Evolutionary conservation across 139 green algal species (phyloP), one percentile per base, ranked within the genome.

Genomic region (Eudorina sp.): DNA sequence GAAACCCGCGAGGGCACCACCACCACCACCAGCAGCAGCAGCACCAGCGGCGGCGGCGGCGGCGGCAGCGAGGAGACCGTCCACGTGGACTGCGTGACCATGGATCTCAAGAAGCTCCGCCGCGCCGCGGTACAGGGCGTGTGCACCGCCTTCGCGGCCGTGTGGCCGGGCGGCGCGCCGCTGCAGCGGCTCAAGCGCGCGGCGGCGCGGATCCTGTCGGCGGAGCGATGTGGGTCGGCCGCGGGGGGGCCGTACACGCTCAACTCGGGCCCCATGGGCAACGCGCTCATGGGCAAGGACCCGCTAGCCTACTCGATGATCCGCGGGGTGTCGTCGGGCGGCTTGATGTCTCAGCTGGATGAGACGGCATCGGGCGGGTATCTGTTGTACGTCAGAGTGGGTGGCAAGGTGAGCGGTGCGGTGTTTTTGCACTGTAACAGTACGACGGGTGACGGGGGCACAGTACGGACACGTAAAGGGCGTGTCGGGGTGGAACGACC

Each of bases 21-120:
- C 62, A 16, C 38, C 11, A 38, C 36, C 62, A 31, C 13, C 31
- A 34, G 2, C 62, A 72, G 2, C n/a, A n/a, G 29, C 14, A 8
- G 25, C 36, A 29, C 36, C 36, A 29, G 2, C 38, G 51, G 3
- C 36, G 69, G 40, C 5, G 8, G 25, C 62, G 62, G 25, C 25
- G n/a, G n/a, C n/a, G n/a, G 48, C 66, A 8, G 70, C 27, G 48
- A 51, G 4, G 9, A 36, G 19, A 29, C 36, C 36, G 38, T 27
- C 73, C 21, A n/a, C 73, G 78, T 85, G 18, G 78, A 85, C 53
- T 85, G 78, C 78, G 78, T 85, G 38, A 7, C 4, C 25, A 36
- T 85, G 8, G 8, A 36, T 13, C 14, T 21, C n/a, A 7, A 25
- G 16, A 55, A 55, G 40, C 78, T 85, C 8, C 36, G 41, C 0